phyloP scores from a whole-genome alignment of 2,329 filamentous ascomycete genomes.

The Clonostachys byssicola region DNA sequence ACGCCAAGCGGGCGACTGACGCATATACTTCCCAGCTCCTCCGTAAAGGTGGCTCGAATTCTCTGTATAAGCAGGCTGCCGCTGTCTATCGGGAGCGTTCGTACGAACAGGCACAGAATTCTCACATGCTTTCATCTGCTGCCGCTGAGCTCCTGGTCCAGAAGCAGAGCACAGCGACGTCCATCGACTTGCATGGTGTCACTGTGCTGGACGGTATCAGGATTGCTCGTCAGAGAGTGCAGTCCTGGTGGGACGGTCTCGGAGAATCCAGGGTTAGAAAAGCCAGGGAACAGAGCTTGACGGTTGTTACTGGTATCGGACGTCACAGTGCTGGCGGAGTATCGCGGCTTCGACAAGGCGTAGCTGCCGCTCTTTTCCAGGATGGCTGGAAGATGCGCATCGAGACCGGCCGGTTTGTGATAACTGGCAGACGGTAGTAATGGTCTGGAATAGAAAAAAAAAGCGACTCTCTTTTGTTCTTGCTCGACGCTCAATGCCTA shows the following conservation, averaged over 20 bases:
- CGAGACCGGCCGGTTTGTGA: constrained; percentile 64
- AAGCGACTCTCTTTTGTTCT: not conserved
- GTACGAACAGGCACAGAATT: constrained; percentile 55
- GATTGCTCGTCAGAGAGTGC: constrained; percentile 66
- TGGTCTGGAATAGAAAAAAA: not conserved
- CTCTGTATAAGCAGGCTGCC: constrained; percentile 70
- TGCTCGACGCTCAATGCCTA: no score
- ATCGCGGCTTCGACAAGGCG: constrained; percentile 72
- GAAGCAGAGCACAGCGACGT: constrained; percentile 53
- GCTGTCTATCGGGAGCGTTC: constrained; percentile 71
- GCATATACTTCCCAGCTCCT: constrained; percentile 33
- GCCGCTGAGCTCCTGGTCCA: constrained; percentile 70
- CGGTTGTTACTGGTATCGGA: constrained; percentile 78
- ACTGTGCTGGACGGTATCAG: constrained; percentile 75
- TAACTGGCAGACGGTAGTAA: constrained; percentile 52
- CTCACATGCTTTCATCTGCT: constrained; percentile 54
- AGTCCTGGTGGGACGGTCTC: constrained; percentile 71
- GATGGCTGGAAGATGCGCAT: constrained; percentile 83
- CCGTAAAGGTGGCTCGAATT: constrained; percentile 59
- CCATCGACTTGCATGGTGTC: constrained; percentile 80
- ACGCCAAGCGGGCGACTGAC: constrained; percentile 21
- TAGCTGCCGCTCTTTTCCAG: constrained; percentile 68
- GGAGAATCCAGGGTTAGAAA: constrained; percentile 57
- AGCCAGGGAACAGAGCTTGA: constrained; percentile 51
- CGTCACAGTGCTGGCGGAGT: constrained; percentile 73